Evolutionary conservation across 169 alveolate genomes (phyloP), one percentile per base, ranked within the genome.

Genomic region (Plasmodium inui): DNA sequence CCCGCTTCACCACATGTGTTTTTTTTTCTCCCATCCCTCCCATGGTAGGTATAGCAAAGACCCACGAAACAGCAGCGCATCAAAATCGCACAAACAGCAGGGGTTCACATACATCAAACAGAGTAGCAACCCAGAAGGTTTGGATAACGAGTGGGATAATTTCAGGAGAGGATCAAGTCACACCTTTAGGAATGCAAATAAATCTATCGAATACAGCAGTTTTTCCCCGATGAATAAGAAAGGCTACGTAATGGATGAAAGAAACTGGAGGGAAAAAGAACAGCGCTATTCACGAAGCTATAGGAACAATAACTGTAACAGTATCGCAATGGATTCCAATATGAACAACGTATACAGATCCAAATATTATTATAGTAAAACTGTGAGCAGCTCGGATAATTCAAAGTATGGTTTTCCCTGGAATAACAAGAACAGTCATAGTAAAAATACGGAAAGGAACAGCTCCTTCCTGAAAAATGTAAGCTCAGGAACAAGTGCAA

Each of bases 221-320:
- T 84, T 84, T 84, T 19, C 46, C n/a, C 19, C 83, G 9, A 44
- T 53, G 67, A 86, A 86, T 86, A 86, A 86, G 57, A 86, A 57
- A 30, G 67, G 44, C 26, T 19, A 50, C 32, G 26, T 50, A n/a
- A 76, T 53, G 44, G 81, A 86, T 9, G 61, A 86, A 28, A 81
- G 70, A 53, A 73, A 76, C 61, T 74, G 93, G 93, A 86, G 93
- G 61, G n/a, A 14, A 26, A 78, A 86, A 8, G 67, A 86, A 55
- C 67, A 53, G 6, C 46, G 30, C 12, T 57, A 86, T 86, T n/a
- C n/a, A 53, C 46, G 34, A 19, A 76, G 76, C 80, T 50, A 28
- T 74, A n/a, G 86, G 76, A 86, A 74, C 41, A 76, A 50, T 9
- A 53, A 57, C 80, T 74, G 12, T 53, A 34, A 41, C 39, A 86